Evolutionary conservation across 345 rosid species (phyloP).

Genomic region (Tarenaya hassleriana): DNA sequence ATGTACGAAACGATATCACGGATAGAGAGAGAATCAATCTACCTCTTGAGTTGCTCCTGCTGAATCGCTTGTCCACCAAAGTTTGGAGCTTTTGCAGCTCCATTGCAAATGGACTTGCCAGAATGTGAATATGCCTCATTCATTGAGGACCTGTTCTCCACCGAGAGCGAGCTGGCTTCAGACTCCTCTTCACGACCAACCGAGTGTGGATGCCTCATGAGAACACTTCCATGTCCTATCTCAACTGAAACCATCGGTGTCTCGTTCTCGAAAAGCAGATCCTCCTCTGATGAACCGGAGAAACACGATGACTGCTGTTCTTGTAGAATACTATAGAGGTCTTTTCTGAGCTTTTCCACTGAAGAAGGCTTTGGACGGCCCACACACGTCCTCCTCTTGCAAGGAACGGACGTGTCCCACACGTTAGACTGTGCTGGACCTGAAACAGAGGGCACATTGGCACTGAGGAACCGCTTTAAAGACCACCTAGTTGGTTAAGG

Average conservation of each 20-base stretch:
- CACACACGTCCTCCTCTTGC: slow-evolving; percentile 82
- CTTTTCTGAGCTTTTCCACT: slow-evolving; percentile 90
- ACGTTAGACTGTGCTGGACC: slow-evolving; percentile 84
- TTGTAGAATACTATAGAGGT: slow-evolving; percentile 74
- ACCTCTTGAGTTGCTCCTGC: slow-evolving; percentile 67
- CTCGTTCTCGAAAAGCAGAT: slow-evolving; percentile 82
- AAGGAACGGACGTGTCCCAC: slow-evolving; percentile 87
- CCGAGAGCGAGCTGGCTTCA: too few relatives aligned
- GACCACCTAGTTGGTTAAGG: slow-evolving; percentile 1
- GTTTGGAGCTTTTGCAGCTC: too few relatives aligned
- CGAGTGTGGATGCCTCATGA: slow-evolving; percentile 71
- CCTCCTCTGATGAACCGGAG: slow-evolving; percentile 85
- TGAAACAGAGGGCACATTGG: slow-evolving; percentile 26
- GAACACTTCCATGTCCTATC: slow-evolving; percentile 93
- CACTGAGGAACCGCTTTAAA: slow-evolving; percentile 3
- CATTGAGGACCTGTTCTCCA: too few relatives aligned
- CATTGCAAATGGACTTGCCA: too few relatives aligned
- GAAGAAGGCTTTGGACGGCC: slow-evolving; percentile 78
- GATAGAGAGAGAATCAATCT: slow-evolving; percentile 8
- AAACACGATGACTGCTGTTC: slow-evolving; percentile 90
- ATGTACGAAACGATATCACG: not conserved
- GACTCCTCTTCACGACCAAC: slow-evolving; percentile 65
- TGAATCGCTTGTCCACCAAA: slow-evolving; percentile 45
- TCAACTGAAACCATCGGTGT: slow-evolving; percentile 96
- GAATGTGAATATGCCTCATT: too few relatives aligned